Evolutionary conservation across 1,284 basidiomycete species (phyloP).

Genomic region (Takashimella koratensis): DNA sequence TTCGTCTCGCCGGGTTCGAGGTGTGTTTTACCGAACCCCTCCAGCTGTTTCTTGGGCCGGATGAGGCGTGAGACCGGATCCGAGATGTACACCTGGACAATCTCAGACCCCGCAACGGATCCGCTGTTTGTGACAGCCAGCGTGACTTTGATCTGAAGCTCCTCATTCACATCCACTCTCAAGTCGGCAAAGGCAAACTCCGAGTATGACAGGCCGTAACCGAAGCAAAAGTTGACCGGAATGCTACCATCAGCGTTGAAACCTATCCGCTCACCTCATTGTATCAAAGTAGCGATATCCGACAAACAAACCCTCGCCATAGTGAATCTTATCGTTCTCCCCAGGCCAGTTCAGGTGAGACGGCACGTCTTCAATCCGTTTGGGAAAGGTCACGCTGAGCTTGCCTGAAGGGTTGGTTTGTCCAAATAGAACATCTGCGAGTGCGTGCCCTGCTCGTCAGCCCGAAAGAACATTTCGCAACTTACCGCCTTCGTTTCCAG

Average conservation of each 20-base stretch:
- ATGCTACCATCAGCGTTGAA: constrained; percentile 47
- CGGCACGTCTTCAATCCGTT: constrained; percentile 1
- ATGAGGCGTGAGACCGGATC: constrained; percentile 41
- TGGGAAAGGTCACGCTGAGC: constrained; percentile 54
- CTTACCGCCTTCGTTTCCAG: constrained; percentile 59
- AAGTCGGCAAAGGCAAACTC: constrained; percentile 49
- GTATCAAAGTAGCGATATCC: constrained; percentile 21
- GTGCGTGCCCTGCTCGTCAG: too few species aligned
- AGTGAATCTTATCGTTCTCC: too few species aligned
- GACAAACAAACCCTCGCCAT: constrained; percentile 14
- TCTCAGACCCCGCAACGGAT: constrained; percentile 22
- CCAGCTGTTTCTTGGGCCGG: constrained; percentile 30
- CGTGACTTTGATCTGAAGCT: constrained; percentile 17
- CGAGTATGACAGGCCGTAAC: constrained; percentile 57
- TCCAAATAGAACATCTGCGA: constrained; percentile 58
- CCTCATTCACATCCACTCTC: background rate
- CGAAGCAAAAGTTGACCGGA: constrained; percentile 56
- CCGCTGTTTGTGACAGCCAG: constrained; percentile 35
- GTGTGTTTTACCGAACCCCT: constrained; percentile 42
- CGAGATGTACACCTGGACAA: constrained; percentile 54
- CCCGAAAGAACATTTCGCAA: too few species aligned
- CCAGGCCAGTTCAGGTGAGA: too few species aligned
- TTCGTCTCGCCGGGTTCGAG: constrained; percentile 33
- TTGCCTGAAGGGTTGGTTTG: constrained; percentile 56
- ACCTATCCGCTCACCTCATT: too few species aligned